These are phyloP conservation scores for Epichloe uncinata DNA, from an alignment of 2,329 filamentous ascomycete genomes.

Conservation along the genomic window DNA sequence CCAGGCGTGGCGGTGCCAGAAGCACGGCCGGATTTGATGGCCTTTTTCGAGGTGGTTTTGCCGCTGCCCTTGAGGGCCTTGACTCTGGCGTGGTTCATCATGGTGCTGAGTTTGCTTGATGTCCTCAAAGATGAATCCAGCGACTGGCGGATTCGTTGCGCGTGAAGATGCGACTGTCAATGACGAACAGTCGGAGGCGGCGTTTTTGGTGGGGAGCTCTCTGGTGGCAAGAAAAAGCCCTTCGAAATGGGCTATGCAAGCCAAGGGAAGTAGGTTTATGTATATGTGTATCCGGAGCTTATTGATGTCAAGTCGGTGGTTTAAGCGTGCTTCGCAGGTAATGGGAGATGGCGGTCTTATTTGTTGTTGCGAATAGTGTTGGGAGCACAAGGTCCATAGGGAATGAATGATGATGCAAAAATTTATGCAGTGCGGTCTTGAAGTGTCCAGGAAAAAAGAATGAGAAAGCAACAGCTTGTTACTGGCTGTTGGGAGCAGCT, in stretches of 20 bases:
- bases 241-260: neutral
- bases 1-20: slow-evolving; percentile 44
- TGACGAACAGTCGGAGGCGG: no score
- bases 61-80: slow-evolving; percentile 56
- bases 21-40: slow-evolving; percentile 42
- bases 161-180: neutral
- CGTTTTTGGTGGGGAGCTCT: neutral
- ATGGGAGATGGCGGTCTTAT: neutral
- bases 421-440: neutral
- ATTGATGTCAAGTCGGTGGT: slow-evolving; percentile 2
- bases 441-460: neutral
- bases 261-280: neutral
- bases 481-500: neutral
- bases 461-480: neutral
- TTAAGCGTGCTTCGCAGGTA: neutral
- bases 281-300: neutral
- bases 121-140: neutral
- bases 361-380: neutral
- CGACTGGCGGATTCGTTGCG: neutral
- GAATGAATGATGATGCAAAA: neutral
- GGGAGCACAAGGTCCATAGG: slow-evolving; percentile 3
- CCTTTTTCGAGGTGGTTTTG: slow-evolving; percentile 61
- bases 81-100: slow-evolving; percentile 52
- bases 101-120: neutral
- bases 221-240: neutral